Evolutionary conservation across 768 basidiomycete species (phyloP).

Genomic region (Tylopilus intermedius): DNA sequence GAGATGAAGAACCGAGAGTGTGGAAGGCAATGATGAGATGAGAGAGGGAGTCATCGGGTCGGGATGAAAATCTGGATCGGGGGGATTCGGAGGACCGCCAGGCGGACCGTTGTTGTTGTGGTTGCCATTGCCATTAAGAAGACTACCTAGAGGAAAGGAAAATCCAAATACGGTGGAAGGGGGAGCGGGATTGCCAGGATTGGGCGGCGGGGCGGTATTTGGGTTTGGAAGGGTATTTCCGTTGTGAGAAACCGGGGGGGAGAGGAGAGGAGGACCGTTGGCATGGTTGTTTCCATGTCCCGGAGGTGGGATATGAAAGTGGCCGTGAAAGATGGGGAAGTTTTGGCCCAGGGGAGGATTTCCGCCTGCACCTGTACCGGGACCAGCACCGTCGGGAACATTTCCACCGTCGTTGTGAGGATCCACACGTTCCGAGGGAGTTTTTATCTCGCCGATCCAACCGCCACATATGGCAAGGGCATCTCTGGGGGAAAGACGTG

Average conservation of each 20-base stretch:
- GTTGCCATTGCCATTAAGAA: neutral
- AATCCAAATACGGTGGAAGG: slow-evolving; percentile 6
- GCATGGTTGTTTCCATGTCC: neutral
- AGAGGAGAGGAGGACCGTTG: slow-evolving; percentile 17
- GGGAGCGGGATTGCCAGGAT: slow-evolving; percentile 1
- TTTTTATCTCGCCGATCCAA: slow-evolving; percentile 34
- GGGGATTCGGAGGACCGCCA: slow-evolving; percentile 4
- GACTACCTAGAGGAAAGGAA: slow-evolving; percentile 6
- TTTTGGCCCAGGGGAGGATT: slow-evolving; percentile 2
- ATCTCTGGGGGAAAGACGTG: slow-evolving; percentile 27
- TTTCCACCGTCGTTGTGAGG: slow-evolving; percentile 1
- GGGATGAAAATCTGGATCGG: slow-evolving; percentile 14
- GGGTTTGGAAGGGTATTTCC: slow-evolving; percentile 2
- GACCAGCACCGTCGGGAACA: neutral
- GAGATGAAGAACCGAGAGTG: slow-evolving; percentile 30
- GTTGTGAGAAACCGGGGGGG: neutral
- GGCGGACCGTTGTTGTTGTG: neutral
- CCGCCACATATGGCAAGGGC: slow-evolving; percentile 27
- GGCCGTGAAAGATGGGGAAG: slow-evolving; percentile 3
- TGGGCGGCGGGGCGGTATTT: neutral
- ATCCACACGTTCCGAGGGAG: slow-evolving; percentile 13
- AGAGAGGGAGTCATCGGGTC: slow-evolving; percentile 20
- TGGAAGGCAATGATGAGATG: slow-evolving; percentile 29
- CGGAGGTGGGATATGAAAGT: slow-evolving; percentile 3
- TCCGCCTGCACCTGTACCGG: neutral